Percentiles rank a stretch among this genome's conserved stretches.
Conservation (phyloP, 805 yeast species). For the Barnettozyma populi region DNA sequence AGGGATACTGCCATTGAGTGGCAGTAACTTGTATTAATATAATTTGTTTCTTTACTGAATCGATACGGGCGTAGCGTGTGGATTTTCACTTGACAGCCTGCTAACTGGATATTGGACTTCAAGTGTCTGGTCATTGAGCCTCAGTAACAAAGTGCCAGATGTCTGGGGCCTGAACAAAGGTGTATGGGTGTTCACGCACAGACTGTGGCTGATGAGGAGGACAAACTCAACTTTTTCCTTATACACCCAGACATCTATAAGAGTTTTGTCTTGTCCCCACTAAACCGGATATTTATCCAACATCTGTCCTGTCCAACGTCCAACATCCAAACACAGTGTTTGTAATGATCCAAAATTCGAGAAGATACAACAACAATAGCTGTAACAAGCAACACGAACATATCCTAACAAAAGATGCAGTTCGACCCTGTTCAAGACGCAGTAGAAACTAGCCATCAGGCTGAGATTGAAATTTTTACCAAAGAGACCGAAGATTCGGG, state of each 20-base stretch:
- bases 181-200: too few species aligned
- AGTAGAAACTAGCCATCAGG: conserved; percentile 1
- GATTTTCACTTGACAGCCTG: too few species aligned
- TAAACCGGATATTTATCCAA: neutral
- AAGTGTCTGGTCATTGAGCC: too few species aligned
- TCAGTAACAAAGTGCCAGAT: too few species aligned
- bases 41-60: neutral
- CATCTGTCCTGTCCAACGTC: neutral
- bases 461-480: neutral
- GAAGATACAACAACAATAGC: neutral
- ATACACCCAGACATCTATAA: too few species aligned
- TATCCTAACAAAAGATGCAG: neutral
- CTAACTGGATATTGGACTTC: too few species aligned
- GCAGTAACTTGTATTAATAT: neutral
- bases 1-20: neutral
- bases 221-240: too few species aligned
- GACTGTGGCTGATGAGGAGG: too few species aligned
- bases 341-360: neutral
- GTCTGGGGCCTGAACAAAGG: too few species aligned
- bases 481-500: neutral
- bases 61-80: neutral
- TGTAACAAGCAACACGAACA: neutral
- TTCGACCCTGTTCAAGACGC: conserved; percentile 2
- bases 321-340: too few species aligned
- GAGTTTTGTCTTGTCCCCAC: too few species aligned